Evolutionary conservation across 2,329 filamentous ascomycete genomes (phyloP).

Genomic region (Colletotrichum sp.): DNA sequence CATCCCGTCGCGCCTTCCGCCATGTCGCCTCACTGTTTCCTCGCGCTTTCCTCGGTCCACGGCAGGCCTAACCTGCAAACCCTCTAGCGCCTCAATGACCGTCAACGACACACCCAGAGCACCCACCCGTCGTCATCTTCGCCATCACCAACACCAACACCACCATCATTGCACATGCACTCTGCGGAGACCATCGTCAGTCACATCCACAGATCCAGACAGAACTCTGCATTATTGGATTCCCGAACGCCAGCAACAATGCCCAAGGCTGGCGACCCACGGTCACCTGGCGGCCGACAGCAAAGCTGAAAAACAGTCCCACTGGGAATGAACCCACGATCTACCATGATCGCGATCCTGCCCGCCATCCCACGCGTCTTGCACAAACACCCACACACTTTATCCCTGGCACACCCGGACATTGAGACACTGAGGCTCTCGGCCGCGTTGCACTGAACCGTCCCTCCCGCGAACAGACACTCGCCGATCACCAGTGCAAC

Average conservation of each 20-base stretch:
- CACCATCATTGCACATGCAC: not conserved
- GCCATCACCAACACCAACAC: not conserved
- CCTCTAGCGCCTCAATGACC: not conserved
- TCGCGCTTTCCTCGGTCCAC: not conserved
- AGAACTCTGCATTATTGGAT: not conserved
- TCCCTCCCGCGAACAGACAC: slow-evolving; percentile 9
- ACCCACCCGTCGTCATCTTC: not conserved
- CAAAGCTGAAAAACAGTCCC: not conserved
- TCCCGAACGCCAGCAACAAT: not conserved
- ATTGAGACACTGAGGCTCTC: not conserved
- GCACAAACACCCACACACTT: not conserved
- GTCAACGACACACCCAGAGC: not conserved
- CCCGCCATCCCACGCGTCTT: not conserved
- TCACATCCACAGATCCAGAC: not conserved
- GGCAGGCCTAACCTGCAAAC: slow-evolving; percentile 1
- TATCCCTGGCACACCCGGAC: not conserved
- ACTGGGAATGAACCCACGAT: not conserved
- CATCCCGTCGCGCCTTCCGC: not conserved
- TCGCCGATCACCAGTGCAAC: not conserved
- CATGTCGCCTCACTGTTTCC: not conserved
- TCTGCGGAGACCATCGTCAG: not conserved
- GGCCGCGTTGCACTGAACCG: slow-evolving; percentile 9
- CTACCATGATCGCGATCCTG: slow-evolving; percentile 11
- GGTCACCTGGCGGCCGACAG: not conserved
- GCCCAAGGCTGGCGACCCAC: not conserved